These are phyloP conservation scores for Salvia rosmarinus DNA, from an alignment of 257 asterid species.

Conservation along the genomic window DNA sequence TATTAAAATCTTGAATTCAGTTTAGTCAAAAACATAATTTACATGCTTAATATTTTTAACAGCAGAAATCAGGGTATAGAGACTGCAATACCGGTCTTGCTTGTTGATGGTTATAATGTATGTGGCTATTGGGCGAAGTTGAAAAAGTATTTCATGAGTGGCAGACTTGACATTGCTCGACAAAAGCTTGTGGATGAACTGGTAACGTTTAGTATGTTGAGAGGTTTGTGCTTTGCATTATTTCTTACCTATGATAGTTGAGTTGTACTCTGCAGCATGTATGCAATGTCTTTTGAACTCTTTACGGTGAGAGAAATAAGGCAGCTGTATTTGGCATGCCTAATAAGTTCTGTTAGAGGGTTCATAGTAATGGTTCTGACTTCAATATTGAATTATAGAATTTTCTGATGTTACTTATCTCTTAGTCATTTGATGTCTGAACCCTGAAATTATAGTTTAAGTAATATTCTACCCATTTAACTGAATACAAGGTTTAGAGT, in stretches of 20 bases:
- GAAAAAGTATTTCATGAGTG: constrained; percentile 84
- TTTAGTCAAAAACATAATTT: constrained; percentile 24
- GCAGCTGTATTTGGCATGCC: background rate
- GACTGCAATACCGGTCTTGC: constrained; percentile 81
- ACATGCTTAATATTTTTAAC: constrained; percentile 35
- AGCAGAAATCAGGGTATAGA: constrained; percentile 86
- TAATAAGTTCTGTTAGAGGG: background rate
- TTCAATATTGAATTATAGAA: background rate
- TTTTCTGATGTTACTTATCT: background rate
- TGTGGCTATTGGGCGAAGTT: constrained; percentile 97
- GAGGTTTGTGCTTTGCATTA: constrained; percentile 67
- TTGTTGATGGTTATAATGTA: constrained; percentile 96
- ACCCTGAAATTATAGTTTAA: background rate
- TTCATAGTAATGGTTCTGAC: background rate
- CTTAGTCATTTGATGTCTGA: background rate
- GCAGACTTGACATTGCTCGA: constrained; percentile 90
- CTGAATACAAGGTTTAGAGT: background rate
- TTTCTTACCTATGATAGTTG: constrained; percentile 23
- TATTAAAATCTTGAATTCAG: constrained; percentile 30
- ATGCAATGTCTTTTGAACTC: background rate
- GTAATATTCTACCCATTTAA: background rate
- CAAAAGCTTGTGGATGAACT: constrained; percentile 96
- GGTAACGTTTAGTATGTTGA: constrained; percentile 70
- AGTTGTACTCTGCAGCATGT: constrained; percentile 1
- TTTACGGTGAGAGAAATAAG: background rate